A percentile compares a stretch with the other conserved stretches of the same genome.
Conservation (phyloP, 2,329 filamentous ascomycete genomes). For the Xylariales sp. region DNA sequence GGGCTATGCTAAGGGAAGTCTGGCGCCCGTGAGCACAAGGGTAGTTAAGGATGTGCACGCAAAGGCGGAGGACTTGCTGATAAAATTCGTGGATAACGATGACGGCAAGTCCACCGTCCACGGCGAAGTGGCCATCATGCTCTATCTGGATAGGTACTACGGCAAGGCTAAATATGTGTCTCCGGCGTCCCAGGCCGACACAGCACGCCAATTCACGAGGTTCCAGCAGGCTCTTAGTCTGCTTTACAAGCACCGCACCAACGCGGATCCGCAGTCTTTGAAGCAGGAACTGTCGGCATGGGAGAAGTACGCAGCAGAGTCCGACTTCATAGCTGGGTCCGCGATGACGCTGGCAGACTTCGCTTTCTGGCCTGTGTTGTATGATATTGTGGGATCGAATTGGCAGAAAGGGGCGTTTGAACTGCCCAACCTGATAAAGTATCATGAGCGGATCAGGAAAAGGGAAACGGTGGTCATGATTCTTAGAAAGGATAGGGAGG, state of each 20-base stretch:
- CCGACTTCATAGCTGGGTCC: conserved; percentile 43
- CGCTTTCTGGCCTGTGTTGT: conserved; percentile 52
- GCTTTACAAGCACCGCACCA: conserved; percentile 29
- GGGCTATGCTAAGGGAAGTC: conserved; percentile 37
- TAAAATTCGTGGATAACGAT: conserved; percentile 55
- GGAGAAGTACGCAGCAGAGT: conserved; percentile 32
- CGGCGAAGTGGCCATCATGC: conserved; percentile 49
- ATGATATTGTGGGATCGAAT: conserved; percentile 32
- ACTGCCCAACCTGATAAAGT: conserved; percentile 37
- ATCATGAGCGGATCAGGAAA: conserved; percentile 23
- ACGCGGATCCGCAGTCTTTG: conserved; percentile 18
- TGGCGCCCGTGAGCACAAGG: conserved; percentile 17
- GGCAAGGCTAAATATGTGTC: conserved; percentile 21
- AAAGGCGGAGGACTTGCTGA: conserved; percentile 20
- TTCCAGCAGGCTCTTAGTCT: conserved; percentile 39
- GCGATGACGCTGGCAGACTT: conserved; percentile 45
- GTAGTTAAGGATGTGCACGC: conserved; percentile 19
- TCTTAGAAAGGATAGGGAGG: not conserved
- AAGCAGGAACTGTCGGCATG: conserved; percentile 33
- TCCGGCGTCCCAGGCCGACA: conserved; percentile 20
- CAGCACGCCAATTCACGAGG: conserved; percentile 33
- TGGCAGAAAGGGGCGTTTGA: conserved; percentile 12
- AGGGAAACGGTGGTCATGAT: conserved; percentile 13
- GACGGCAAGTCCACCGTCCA: conserved; percentile 38
- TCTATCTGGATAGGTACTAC: conserved; percentile 56